phyloP scores from a whole-genome alignment of 225 moss, liverwort and hornwort species.

The Bryum argenteum region DNA sequence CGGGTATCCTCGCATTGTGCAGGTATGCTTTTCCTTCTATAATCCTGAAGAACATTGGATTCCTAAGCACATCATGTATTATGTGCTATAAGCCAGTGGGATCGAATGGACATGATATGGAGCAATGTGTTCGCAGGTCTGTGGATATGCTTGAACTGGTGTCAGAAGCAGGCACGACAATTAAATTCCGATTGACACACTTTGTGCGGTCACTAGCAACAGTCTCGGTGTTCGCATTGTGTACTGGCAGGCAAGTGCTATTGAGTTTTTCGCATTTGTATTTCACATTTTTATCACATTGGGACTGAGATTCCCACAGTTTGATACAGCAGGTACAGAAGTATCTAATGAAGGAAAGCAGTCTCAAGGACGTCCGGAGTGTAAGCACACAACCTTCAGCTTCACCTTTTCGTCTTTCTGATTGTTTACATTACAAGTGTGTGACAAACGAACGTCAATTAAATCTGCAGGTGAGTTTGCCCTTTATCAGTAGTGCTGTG shows the following conservation, averaged over 20 bases:
- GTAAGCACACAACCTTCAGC: slow-evolving; percentile 42
- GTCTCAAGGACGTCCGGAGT: slow-evolving; percentile 70
- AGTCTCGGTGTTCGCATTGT: slow-evolving; percentile 80
- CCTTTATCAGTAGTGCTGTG: slow-evolving; percentile 85
- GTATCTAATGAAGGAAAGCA: slow-evolving; percentile 66
- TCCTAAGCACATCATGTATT: not conserved
- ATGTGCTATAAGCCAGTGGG: not conserved
- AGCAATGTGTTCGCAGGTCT: slow-evolving; percentile 48
- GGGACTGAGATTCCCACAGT: slow-evolving; percentile 58
- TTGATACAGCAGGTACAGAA: slow-evolving; percentile 86
- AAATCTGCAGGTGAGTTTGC: slow-evolving; percentile 74
- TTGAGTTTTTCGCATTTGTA: slow-evolving; percentile 5
- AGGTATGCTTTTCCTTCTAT: slow-evolving; percentile 50
- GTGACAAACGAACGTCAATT: slow-evolving; percentile 16
- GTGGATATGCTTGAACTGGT: slow-evolving; percentile 72
- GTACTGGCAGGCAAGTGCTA: slow-evolving; percentile 73
- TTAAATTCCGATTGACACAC: slow-evolving; percentile 77
- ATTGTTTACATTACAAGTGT: slow-evolving; percentile 4
- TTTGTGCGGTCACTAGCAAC: slow-evolving; percentile 88
- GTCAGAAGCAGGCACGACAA: slow-evolving; percentile 70
- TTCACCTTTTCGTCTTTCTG: not conserved
- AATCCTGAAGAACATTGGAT: no score
- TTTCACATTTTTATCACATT: slow-evolving; percentile 2
- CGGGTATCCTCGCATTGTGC: slow-evolving; percentile 81
- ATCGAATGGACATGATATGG: no score